Conservation (phyloP, 148 eudicot species). For the Chenopodium berlandieri region DNA sequence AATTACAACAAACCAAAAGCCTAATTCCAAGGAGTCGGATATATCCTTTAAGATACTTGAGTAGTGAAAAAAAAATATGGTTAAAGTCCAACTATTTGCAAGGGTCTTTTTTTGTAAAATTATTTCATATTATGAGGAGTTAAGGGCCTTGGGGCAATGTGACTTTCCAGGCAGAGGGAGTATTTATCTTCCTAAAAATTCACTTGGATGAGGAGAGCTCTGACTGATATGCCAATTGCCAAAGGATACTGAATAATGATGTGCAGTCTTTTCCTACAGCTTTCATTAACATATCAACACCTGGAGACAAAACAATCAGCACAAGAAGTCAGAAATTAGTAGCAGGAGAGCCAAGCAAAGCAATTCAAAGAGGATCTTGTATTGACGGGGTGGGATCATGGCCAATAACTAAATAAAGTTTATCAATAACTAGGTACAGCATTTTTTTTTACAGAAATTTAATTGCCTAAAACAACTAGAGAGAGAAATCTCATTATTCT, state of each 20-base stretch:
- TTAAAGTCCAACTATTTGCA: background rate
- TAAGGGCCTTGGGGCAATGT: background rate
- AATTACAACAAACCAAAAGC: no score
- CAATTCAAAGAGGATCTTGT: background rate
- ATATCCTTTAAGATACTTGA: background rate
- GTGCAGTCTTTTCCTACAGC: slow-evolving; percentile 96
- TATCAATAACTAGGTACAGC: background rate
- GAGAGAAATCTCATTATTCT: background rate
- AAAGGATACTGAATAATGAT: slow-evolving; percentile 92
- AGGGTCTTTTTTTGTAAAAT: no score
- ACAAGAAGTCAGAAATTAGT: slow-evolving; percentile 14
- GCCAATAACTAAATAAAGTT: background rate
- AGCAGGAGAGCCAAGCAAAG: background rate
- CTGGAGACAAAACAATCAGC: slow-evolving; percentile 38
- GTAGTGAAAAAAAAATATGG: background rate
- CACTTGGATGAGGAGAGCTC: background rate
- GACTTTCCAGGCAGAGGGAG: background rate
- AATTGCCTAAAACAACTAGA: background rate
- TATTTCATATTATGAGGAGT: background rate
- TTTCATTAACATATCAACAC: slow-evolving; percentile 90
- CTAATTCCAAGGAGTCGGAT: no score
- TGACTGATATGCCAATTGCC: background rate
- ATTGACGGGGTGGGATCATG: background rate
- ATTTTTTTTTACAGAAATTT: background rate
- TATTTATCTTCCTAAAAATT: background rate